Conservation (phyloP, 169 alveolate genomes). For the Eimeria falciformis region DNA sequence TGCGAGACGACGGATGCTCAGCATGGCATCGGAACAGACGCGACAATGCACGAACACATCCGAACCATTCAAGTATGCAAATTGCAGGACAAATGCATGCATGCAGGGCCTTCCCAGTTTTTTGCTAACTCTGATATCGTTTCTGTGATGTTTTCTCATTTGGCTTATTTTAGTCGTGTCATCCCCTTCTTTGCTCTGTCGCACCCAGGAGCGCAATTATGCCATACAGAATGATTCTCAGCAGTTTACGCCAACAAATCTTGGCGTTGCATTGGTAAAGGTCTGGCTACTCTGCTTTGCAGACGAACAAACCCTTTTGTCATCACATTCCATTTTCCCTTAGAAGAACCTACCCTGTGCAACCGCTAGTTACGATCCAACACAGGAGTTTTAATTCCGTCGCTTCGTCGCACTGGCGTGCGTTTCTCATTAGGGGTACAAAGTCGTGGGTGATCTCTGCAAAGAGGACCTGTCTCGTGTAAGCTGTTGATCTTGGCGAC, state of each 20-base stretch:
- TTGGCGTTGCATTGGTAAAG: conserved; percentile 73
- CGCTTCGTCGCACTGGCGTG: background rate
- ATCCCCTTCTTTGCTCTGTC: background rate
- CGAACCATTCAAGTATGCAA: conserved; percentile 94
- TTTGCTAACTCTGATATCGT: no score
- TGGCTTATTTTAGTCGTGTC: no score
- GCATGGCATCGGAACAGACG: conserved; percentile 99
- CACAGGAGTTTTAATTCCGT: no score
- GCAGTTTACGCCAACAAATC: conserved; percentile 72
- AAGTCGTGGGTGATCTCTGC: conserved; percentile 44
- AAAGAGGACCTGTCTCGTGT: conserved; percentile 47
- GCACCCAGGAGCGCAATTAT: conserved; percentile 74
- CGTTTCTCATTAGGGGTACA: conserved; percentile 21
- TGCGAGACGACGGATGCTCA: conserved; percentile 47
- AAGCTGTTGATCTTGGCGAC: background rate
- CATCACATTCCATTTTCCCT: no score
- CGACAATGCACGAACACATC: conserved; percentile 99
- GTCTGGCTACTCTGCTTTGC: background rate
- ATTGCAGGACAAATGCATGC: no score
- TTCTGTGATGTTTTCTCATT: no score
- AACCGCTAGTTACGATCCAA: no score
- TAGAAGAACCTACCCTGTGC: no score
- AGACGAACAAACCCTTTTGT: conserved; percentile 7
- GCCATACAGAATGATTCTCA: conserved; percentile 52
- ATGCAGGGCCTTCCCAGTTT: no score